Conservation (phyloP, 139 green algal genomes). For the Volvox africanus region DNA sequence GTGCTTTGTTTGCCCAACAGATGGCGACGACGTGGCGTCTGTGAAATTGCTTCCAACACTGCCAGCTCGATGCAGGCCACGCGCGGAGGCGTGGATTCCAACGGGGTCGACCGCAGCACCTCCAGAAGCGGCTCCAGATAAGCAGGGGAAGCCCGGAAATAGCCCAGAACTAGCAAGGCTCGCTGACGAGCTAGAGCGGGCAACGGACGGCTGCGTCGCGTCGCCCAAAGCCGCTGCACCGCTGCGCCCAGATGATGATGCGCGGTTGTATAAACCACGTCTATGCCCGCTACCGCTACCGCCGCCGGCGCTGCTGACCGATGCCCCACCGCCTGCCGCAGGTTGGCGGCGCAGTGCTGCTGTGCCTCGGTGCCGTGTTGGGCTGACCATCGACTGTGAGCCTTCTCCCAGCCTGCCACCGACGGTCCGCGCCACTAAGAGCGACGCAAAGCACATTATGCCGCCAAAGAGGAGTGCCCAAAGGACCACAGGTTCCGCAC, state of each 20-base stretch:
- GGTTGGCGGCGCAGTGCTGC: not conserved
- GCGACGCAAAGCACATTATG: not conserved
- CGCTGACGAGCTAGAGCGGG: not conserved
- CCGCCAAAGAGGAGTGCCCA: not conserved
- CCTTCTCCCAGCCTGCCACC: not conserved
- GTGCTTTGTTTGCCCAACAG: not conserved
- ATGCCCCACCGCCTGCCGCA: not conserved
- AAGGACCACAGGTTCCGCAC: conserved; percentile 5
- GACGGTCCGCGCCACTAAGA: not conserved
- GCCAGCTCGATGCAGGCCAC: not conserved
- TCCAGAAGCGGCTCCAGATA: not conserved
- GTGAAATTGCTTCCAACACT: not conserved
- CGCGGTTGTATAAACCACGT: not conserved
- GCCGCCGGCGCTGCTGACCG: not conserved
- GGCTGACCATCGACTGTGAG: not conserved
- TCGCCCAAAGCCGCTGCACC: not conserved
- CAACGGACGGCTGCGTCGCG: not conserved
- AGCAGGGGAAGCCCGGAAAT: not conserved
- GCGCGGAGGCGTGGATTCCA: not conserved
- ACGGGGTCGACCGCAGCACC: not conserved
- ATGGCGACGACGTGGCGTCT: not conserved
- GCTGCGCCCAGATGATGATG: not conserved
- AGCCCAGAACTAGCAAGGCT: not conserved
- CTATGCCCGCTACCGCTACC: not conserved
- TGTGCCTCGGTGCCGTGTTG: not conserved